phyloP scores from a whole-genome alignment of 305 asterid species.

The Fraxinus latifolia region DNA sequence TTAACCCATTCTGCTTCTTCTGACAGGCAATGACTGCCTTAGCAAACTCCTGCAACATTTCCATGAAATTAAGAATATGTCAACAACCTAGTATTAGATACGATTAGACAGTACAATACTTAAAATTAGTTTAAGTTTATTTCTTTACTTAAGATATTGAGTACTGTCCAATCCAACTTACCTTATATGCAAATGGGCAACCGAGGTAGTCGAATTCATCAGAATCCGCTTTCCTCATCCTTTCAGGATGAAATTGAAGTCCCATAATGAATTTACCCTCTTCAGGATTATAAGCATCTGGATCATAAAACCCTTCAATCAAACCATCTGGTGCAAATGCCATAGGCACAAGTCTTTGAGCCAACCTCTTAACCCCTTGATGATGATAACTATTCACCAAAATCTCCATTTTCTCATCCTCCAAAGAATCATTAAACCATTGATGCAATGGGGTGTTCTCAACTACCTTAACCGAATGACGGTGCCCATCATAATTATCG shows the following conservation, averaged over 20 bases:
- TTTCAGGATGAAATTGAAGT: constrained; percentile 84
- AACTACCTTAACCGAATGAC: constrained; percentile 54
- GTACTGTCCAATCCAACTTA: background rate
- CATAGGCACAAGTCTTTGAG: constrained; percentile 83
- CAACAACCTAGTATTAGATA: background rate
- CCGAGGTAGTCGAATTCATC: constrained; percentile 87
- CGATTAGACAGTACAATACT: background rate
- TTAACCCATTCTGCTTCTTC: constrained; percentile 47
- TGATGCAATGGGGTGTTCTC: constrained; percentile 61
- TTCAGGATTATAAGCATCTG: constrained; percentile 73
- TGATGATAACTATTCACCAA: constrained; percentile 83
- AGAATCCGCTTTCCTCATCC: constrained; percentile 60
- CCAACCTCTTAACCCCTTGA: constrained; percentile 80
- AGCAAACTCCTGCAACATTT: constrained; percentile 58
- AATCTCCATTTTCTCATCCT: constrained; percentile 44
- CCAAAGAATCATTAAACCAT: constrained; percentile 67
- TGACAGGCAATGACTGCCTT: constrained; percentile 72
- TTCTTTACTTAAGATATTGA: background rate
- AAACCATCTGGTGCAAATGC: constrained; percentile 85
- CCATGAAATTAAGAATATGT: background rate
- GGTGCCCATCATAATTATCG: constrained; percentile 70
- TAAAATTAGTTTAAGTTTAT: background rate
- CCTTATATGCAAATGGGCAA: constrained; percentile 77
- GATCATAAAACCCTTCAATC: constrained; percentile 84
- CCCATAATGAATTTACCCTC: constrained; percentile 95